Evolutionary conservation across 2,329 filamentous ascomycete genomes (phyloP).

Genomic region (Aaosphaeria pasadenensis): DNA sequence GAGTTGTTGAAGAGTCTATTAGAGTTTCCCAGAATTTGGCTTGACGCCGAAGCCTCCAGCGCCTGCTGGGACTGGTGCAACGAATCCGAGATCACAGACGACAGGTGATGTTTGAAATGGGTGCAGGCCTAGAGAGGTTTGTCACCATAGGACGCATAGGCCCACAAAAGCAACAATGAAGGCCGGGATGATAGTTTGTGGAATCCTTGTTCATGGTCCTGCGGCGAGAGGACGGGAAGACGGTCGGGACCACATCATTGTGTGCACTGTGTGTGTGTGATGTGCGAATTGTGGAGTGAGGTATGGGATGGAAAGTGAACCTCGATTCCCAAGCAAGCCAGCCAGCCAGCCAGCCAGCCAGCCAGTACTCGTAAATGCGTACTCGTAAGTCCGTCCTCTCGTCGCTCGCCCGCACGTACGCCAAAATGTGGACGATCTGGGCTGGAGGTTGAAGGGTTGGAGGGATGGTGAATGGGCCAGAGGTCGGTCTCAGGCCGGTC

Average conservation of each 20-base stretch:
- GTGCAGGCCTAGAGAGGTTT: slow-evolving; percentile 6
- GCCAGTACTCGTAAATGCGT: slow-evolving; percentile 4
- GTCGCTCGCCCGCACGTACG: not conserved
- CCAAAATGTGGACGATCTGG: slow-evolving; percentile 6
- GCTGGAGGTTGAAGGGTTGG: not conserved
- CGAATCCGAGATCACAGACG: slow-evolving; percentile 14
- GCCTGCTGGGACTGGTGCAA: slow-evolving; percentile 24
- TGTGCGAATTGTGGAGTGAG: no score
- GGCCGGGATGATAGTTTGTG: slow-evolving; percentile 7
- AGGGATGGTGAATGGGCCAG: no score
- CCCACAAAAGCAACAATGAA: slow-evolving; percentile 13
- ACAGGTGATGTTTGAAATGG: slow-evolving; percentile 10
- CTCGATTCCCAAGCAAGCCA: no score
- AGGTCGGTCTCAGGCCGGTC: no score
- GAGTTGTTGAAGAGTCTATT: not conserved
- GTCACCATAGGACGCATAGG: slow-evolving; percentile 8
- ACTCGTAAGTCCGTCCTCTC: slow-evolving; percentile 7
- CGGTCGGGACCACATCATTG: slow-evolving; percentile 1
- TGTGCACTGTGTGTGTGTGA: no score
- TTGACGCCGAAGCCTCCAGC: slow-evolving; percentile 30
- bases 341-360: not conserved
- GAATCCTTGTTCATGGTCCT: slow-evolving; percentile 13
- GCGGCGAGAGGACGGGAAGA: not conserved
- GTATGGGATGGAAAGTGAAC: no score
- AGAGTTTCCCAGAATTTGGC: slow-evolving; percentile 2